A percentile compares a stretch with the other conserved stretches of the same genome.
Conservation (phyloP, 164 flowering plant species). For the Dillenia suffruticosa region DNA sequence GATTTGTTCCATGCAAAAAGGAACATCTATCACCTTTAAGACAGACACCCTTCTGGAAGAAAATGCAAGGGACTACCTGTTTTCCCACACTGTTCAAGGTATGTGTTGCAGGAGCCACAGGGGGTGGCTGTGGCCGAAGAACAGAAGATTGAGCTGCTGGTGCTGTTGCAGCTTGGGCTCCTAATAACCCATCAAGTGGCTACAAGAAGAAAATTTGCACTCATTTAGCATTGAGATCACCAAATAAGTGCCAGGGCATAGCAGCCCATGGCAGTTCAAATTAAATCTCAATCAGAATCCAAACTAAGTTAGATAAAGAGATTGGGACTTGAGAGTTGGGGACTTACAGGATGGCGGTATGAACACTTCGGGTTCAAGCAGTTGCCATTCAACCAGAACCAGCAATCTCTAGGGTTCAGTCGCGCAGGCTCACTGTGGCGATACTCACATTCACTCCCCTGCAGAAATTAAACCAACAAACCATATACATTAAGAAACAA, state of each 20-base stretch:
- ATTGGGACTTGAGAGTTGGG: not conserved
- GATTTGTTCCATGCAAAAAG: slow-evolving; percentile 51
- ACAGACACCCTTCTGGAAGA: slow-evolving; percentile 77
- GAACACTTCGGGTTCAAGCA: slow-evolving; percentile 88
- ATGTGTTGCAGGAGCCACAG: no score
- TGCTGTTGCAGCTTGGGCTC: slow-evolving; percentile 30
- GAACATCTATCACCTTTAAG: slow-evolving; percentile 82
- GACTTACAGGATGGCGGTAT: slow-evolving; percentile 85
- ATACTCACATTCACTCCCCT: slow-evolving; percentile 96
- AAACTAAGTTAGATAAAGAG: not conserved
- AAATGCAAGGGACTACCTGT: slow-evolving; percentile 67
- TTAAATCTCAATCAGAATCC: no score
- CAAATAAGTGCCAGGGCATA: not conserved
- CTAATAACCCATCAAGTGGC: slow-evolving; percentile 82
- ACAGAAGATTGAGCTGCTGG: slow-evolving; percentile 23
- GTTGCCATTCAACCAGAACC: slow-evolving; percentile 76
- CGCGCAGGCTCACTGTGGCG: slow-evolving; percentile 93
- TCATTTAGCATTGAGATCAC: not conserved
- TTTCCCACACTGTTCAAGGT: slow-evolving; percentile 26
- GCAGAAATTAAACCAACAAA: slow-evolving; percentile 3
- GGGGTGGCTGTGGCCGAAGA: not conserved
- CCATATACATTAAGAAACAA: not conserved
- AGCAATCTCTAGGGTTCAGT: slow-evolving; percentile 89
- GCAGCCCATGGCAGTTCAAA: no score
- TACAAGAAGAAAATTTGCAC: slow-evolving; percentile 22